Conservation (phyloP, 257 asterid species). For the Nicotiana paniculata region DNA sequence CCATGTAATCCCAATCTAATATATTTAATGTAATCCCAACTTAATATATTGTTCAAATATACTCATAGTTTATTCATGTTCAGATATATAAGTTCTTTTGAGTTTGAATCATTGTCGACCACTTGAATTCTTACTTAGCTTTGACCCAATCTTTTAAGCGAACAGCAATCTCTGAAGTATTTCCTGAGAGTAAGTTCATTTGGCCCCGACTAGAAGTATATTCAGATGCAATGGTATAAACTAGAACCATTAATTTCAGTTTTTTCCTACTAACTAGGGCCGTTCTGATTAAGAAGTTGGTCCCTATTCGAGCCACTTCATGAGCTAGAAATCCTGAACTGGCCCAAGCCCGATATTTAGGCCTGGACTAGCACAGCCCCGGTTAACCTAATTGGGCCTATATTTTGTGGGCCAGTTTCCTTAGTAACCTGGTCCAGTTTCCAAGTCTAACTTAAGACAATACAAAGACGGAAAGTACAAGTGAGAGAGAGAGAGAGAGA, state of each 20-base stretch:
- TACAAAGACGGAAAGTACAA: neutral
- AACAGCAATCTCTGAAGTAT: neutral
- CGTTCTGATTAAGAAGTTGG: neutral
- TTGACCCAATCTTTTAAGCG: neutral
- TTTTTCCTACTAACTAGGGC: neutral
- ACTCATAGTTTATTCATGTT: neutral
- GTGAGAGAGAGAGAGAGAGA: slow-evolving; percentile 6
- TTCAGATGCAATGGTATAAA: neutral
- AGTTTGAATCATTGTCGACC: neutral
- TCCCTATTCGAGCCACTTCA: neutral
- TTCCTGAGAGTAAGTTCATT: neutral
- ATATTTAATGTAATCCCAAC: too few relatives aligned
- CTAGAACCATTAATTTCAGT: neutral
- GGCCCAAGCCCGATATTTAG: neutral
- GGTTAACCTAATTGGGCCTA: neutral
- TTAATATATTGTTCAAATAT: too few relatives aligned
- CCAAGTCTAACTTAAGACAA: neutral
- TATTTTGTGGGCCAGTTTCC: neutral
- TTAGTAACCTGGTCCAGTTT: neutral
- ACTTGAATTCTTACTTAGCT: neutral
- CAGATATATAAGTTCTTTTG: neutral
- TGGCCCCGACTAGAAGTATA: neutral
- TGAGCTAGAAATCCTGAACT: neutral
- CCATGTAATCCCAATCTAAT: too few relatives aligned
- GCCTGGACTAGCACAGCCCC: neutral